phyloP scores from a whole-genome alignment of 805 yeast genomes.

The Ogataea henricii region DNA sequence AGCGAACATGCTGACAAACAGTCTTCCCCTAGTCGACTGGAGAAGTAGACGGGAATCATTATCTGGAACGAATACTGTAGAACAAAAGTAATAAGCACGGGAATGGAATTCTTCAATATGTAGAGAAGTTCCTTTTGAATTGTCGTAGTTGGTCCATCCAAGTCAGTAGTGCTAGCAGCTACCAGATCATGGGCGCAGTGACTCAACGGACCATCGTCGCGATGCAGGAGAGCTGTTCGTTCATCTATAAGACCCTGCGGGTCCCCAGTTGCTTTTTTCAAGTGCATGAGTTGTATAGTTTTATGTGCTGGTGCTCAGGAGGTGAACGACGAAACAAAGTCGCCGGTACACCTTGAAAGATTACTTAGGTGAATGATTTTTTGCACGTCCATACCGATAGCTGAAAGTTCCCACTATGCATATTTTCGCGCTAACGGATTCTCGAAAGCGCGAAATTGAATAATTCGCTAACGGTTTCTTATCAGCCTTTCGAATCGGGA shows the following conservation, averaged over 20 bases:
- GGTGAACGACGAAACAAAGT: no score
- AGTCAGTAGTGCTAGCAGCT: not conserved
- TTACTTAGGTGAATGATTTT: no score
- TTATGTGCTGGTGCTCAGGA: no score
- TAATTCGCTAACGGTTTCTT: not conserved
- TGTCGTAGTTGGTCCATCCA: constrained; percentile 15
- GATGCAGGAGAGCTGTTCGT: not conserved
- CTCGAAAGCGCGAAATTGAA: no score
- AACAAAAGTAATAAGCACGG: constrained; percentile 65
- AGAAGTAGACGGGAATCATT: constrained; percentile 70
- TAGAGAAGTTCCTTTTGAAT: constrained; percentile 21
- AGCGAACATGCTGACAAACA: constrained; percentile 73
- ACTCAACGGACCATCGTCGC: not conserved
- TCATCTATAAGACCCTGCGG: not conserved
- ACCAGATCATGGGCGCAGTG: not conserved
- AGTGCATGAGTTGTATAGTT: not conserved
- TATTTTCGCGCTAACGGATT: no score
- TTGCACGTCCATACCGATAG: no score
- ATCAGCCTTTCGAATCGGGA: not conserved
- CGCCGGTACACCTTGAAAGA: no score
- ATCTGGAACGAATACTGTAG: constrained; percentile 71
- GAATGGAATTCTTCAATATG: constrained; percentile 46
- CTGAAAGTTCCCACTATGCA: no score
- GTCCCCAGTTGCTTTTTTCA: no score
- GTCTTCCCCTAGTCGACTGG: constrained; percentile 64